Base-by-base conservation (phyloP, 257 asterid species). In the Solanum verrucosum region DNA sequence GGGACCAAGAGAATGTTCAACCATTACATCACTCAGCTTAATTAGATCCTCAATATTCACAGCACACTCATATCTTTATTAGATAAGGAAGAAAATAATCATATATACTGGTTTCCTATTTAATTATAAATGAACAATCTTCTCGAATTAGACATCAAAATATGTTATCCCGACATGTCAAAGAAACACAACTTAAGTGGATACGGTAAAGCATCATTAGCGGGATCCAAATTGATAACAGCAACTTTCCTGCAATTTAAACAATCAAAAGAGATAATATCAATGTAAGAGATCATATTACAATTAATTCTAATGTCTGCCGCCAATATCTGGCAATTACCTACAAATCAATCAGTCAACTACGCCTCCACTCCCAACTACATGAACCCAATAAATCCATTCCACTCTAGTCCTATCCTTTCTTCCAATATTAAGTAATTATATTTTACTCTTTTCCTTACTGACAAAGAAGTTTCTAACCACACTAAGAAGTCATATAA, bases 161-260 rank as follows among this genome's bases (percentile, higher is more conserved):
- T 71, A 52, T 72, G 56, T 86, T 40, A 85, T 65, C 60, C 25
- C 15, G 11, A 85, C 29, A 85, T 40, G 40, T 31, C 31, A 73
- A 89, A 70, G 63, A 83, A 81, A 82, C 34, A 63, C 40, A 67
- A 65, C 60, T 23, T 7, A 84, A 89, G 52, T 20, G 98, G 99
- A 97, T 96, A 97, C 98, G 99, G 98, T 90, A 97, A 93, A 83
- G 98, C 84, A 91, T 97, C 99, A 90, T 96, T 95, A 38, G 99
- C 99, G 38, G 99, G 99, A 89, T 96, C 99, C 94, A 97, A 90
- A 90, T 97, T 96, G 90, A 97, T 92, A 90, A 95, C 94, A 63
- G 98, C 98, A 89, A 97, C 98, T 90, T 97, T 97, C 95, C 99
- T 97, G 98, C 94, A 91, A 73, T 82, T 27, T 84, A 87, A 84